Conservation (phyloP, 1,284 basidiomycete genomes). For the Hymenochaete sp. region DNA sequence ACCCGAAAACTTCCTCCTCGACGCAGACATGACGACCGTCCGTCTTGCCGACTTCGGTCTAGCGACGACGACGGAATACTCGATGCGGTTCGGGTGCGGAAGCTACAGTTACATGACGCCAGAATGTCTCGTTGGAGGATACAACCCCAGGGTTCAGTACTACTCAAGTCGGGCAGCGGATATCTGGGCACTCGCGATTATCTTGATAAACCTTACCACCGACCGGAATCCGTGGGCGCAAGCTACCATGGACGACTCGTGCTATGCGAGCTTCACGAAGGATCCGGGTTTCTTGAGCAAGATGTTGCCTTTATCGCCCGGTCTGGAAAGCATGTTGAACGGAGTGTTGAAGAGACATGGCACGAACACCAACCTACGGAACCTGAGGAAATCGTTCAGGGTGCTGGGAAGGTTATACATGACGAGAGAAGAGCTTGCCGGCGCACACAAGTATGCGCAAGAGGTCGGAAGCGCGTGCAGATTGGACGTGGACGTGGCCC, state of each 20-base stretch:
- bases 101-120: constrained; percentile 58
- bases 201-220: constrained; percentile 57
- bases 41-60: constrained; percentile 60
- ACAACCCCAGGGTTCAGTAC: constrained; percentile 22
- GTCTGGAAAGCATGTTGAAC: too few relatives aligned
- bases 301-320: too few relatives aligned
- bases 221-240: constrained; percentile 63
- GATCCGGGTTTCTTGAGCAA: too few relatives aligned
- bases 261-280: constrained; percentile 48
- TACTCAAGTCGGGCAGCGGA: constrained; percentile 56
- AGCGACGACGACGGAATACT: constrained; percentile 42
- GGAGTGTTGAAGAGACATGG: too few relatives aligned
- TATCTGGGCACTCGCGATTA: constrained; percentile 64
- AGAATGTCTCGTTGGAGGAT: constrained; percentile 50
- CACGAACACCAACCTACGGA: too few relatives aligned
- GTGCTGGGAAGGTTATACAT: too few relatives aligned
- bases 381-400: too few relatives aligned
- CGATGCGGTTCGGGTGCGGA: constrained; percentile 45
- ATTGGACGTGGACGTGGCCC: too few relatives aligned
- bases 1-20: constrained; percentile 73
- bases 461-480: constrained; percentile 12
- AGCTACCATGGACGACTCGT: constrained; percentile 47
- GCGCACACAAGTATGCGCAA: constrained; percentile 7
- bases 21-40: constrained; percentile 57
- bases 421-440: constrained; percentile 1